phyloP scores from a whole-genome alignment of 306 rosid species.

The Pterocarpus santalinus region DNA sequence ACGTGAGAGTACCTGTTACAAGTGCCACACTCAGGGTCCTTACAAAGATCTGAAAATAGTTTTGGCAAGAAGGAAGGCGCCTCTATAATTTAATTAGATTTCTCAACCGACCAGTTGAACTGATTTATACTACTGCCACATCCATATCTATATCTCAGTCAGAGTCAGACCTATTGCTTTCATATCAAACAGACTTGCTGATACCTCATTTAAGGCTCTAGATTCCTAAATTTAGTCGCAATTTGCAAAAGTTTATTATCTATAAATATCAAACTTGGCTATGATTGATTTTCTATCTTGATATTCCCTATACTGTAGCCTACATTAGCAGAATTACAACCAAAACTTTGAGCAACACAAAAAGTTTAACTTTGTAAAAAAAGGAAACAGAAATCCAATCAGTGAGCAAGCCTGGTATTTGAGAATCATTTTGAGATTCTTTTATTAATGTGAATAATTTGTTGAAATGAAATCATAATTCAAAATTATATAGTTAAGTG shows the following conservation, averaged over 20 bases:
- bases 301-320: background rate
- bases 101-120: background rate
- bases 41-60: conserved; percentile 20
- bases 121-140: background rate
- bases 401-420: background rate
- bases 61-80: conserved; percentile 18
- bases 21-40: conserved; percentile 32
- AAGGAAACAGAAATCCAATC: background rate
- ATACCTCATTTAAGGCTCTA: conserved; percentile 13
- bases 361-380: background rate
- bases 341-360: background rate
- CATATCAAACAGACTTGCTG: background rate
- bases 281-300: conserved; percentile 12
- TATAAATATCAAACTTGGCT: background rate
- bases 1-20: conserved; percentile 79
- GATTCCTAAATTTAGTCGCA: conserved; percentile 25
- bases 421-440: background rate
- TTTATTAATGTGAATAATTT: conserved; percentile 27
- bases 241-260: background rate
- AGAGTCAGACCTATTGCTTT: background rate
- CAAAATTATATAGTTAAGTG: background rate
- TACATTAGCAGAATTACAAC: background rate
- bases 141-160: background rate
- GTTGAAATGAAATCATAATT: background rate
- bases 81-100: conserved; percentile 19